Evolutionary conservation across 2,329 filamentous ascomycete species (phyloP), one percentile per base, ranked within the genome.

Genomic region (Fusarium longipes): DNA sequence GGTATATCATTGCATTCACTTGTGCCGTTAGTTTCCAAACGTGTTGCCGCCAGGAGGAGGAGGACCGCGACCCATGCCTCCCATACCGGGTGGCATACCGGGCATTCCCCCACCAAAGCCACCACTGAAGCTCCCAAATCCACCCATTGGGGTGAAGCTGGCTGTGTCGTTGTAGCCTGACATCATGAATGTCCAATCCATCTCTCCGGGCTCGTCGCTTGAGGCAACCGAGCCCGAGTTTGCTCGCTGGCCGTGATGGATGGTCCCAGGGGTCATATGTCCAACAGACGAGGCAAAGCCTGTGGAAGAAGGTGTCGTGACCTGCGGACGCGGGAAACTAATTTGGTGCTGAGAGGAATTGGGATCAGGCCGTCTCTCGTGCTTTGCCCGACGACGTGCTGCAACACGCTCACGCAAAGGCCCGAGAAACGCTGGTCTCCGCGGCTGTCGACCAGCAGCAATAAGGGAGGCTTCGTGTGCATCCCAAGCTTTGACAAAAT

Each of bases 401-500:
- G 81, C 80, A 8, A 78, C 77, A 17, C 81, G 78, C 51, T 83
- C 82, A n/a, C 81, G 77, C 67, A 88, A 77, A 40, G 81, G 66
- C 4, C 74, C 76, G 53, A 88, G 83, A 63, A 87, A 83, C 42
- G 74, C 76, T 4, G 85, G 86, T 14, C 78, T 77, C 17, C 76
- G 70, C 4, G 82, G 61, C 3, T 78, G 74, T 29, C 79, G 80
- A 1, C 85, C 86, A 8, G 78, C 75, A 49, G 80, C 78, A 6
- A 77, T 65, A 65, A 83, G 80, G 14, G 83, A 82, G 3, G 81
- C 78, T 67, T 84, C 83, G 54, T 84, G 83, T 4, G 84, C 85
- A 40, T 85, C 83, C 88, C 88, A 91, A 0, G 87, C 87, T 70
- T 87, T 89, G 57, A 90, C 76, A 38, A 91, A 85, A 18, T 86